These are phyloP conservation scores for Opeltia flavorubescens DNA, from an alignment of 495 filamentous ascomycete genomes.

Conservation along the genomic window DNA sequence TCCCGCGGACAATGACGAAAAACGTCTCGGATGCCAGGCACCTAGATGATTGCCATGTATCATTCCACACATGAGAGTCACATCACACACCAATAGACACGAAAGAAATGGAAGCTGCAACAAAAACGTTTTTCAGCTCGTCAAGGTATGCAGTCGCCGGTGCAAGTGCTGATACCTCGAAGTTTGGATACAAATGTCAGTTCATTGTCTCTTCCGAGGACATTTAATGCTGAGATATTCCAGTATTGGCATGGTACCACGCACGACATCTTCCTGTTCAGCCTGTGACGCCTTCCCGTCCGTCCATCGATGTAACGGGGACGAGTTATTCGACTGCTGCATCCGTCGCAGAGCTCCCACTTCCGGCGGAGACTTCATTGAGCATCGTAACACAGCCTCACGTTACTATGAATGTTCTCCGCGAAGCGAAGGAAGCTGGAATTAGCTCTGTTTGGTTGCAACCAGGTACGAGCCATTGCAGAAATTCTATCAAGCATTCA, in stretches of 20 bases:
- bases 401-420: constrained; percentile 56
- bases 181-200: constrained; percentile 79
- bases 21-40: too few species aligned
- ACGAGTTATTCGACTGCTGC: constrained; percentile 47
- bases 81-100: neutral
- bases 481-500: neutral
- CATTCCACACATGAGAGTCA: too few species aligned
- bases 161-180: constrained; percentile 65
- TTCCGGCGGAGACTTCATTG: constrained; percentile 54
- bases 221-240: constrained; percentile 1
- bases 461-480: constrained; percentile 25
- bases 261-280: constrained; percentile 58
- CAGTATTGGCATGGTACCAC: constrained; percentile 86
- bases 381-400: constrained; percentile 76
- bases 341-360: constrained; percentile 45
- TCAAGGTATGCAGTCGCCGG: constrained; percentile 76
- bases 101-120: constrained; percentile 34
- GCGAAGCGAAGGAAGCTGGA: constrained; percentile 67
- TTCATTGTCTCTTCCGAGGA: neutral
- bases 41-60: too few species aligned
- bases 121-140: constrained; percentile 70
- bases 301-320: constrained; percentile 41
- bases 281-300: constrained; percentile 64
- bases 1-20: too few species aligned
- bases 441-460: constrained; percentile 81